These are phyloP conservation scores for Warburgia ugandensis DNA, from an alignment of 164 flowering plant species.

Conservation along the genomic window DNA sequence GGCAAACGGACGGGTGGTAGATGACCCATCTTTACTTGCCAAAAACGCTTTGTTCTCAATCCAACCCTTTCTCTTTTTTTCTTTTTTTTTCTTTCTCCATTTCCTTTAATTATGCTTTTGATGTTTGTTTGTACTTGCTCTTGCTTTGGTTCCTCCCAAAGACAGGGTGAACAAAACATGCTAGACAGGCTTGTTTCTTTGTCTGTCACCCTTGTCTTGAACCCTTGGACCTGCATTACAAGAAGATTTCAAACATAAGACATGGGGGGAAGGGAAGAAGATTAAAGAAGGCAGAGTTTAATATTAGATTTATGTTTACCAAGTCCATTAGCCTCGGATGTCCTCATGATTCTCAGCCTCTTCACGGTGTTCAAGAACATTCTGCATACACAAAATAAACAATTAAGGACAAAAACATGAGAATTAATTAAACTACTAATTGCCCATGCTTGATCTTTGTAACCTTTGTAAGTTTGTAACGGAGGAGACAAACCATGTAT, in stretches of 20 bases:
- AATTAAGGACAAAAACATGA: not conserved
- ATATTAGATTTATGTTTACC: conserved; percentile 25
- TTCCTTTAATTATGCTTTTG: too few species aligned
- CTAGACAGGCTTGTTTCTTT: conserved; percentile 11
- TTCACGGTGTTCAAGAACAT: conserved; percentile 67
- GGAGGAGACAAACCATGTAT: too few species aligned
- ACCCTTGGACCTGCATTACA: conserved; percentile 8
- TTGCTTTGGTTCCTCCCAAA: too few species aligned
- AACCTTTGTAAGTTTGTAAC: too few species aligned
- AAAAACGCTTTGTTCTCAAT: conserved; percentile 8
- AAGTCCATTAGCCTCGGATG: conserved; percentile 69
- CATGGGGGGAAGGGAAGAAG: not conserved
- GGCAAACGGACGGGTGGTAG: too few species aligned
- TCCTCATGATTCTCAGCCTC: conserved; percentile 77
- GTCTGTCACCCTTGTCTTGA: conserved; percentile 7
- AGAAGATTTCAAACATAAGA: not conserved
- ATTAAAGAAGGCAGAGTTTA: not conserved
- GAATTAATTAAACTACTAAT: not conserved
- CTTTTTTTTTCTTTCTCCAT: too few species aligned
- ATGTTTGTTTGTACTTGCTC: too few species aligned
- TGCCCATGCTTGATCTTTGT: not conserved
- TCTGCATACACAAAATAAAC: conserved; percentile 28
- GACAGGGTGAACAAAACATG: too few species aligned
- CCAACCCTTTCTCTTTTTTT: too few species aligned
- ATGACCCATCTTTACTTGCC: too few species aligned